Conservation (phyloP, 2,329 filamentous ascomycete species). For the Talaromyces islandicus region DNA sequence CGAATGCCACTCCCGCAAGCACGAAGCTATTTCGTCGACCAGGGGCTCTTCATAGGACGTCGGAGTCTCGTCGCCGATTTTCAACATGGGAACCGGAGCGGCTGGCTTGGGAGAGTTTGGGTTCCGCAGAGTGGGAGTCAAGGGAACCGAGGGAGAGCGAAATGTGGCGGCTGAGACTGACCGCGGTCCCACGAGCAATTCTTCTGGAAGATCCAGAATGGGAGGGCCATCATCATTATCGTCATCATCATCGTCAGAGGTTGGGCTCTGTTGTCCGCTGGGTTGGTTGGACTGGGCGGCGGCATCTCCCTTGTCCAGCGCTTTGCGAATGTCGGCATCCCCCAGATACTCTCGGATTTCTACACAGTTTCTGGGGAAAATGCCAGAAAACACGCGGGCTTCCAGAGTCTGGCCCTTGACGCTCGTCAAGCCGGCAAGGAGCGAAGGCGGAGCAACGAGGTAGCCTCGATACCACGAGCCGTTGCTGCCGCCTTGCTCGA, state of each 20-base stretch:
- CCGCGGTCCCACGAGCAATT: conserved; percentile 21
- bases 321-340: conserved; percentile 51
- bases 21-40: conserved; percentile 96
- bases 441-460: conserved; percentile 84
- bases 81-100: conserved; percentile 93
- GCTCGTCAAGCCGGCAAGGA: conserved; percentile 85
- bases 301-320: conserved; percentile 27
- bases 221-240: conserved; percentile 17
- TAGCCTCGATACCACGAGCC: conserved; percentile 94
- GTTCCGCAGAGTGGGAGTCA: conserved; percentile 47
- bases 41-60: conserved; percentile 83
- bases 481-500: conserved; percentile 82
- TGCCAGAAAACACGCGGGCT: conserved; percentile 94
- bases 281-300: conserved; percentile 29
- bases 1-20: conserved; percentile 95
- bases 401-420: conserved; percentile 89
- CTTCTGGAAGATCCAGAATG: conserved; percentile 2
- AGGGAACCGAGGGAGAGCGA: conserved; percentile 25
- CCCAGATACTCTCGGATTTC: conserved; percentile 90
- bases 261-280: conserved; percentile 30
- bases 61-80: conserved; percentile 94
- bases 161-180: conserved; percentile 21
- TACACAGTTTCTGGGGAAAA: conserved; percentile 91
- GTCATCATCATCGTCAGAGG: conserved; percentile 21
- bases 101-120: conserved; percentile 64